Evolutionary conservation across 1,139 yeast species (phyloP).

Genomic region (Lizanozyma gosingica): DNA sequence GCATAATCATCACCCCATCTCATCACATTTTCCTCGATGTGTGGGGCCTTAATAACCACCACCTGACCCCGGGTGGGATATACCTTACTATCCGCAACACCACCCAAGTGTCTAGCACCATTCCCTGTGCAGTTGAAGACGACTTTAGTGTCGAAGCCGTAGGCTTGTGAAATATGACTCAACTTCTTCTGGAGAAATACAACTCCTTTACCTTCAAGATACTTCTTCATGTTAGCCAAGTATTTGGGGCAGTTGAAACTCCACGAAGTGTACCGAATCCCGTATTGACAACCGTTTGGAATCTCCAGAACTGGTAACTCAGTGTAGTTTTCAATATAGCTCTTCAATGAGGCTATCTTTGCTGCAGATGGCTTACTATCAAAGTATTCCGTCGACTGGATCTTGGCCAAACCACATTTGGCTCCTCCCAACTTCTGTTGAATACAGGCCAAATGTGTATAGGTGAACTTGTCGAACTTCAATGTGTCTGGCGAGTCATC

Average conservation of each 20-base stretch:
- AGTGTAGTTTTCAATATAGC: conserved; percentile 38
- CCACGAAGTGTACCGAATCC: conserved; percentile 50
- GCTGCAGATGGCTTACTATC: conserved; percentile 33
- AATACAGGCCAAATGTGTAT: conserved; percentile 34
- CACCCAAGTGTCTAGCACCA: conserved; percentile 49
- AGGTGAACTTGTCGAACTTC: conserved; percentile 47
- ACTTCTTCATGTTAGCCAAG: conserved; percentile 33
- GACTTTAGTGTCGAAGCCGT: conserved; percentile 21
- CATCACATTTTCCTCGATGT: conserved; percentile 37
- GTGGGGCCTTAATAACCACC: conserved; percentile 52
- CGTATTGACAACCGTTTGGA: conserved; percentile 43
- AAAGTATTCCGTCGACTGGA: conserved; percentile 48
- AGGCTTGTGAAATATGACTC: conserved; percentile 49
- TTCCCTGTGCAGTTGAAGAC: conserved; percentile 68
- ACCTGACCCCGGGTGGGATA: conserved; percentile 68
- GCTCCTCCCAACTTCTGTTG: conserved; percentile 43
- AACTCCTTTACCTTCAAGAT: conserved; percentile 41
- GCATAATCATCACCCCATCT: conserved; percentile 47
- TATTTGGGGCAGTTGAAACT: conserved; percentile 62
- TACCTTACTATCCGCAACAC: conserved; percentile 44
- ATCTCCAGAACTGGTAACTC: conserved; percentile 22
- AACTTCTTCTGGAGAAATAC: conserved; percentile 33
- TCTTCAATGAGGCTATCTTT: conserved; percentile 35
- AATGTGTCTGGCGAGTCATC: conserved; percentile 46
- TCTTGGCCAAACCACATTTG: conserved; percentile 44